Conservation (phyloP, 306 rosid species). For the Malus sieversii region DNA sequence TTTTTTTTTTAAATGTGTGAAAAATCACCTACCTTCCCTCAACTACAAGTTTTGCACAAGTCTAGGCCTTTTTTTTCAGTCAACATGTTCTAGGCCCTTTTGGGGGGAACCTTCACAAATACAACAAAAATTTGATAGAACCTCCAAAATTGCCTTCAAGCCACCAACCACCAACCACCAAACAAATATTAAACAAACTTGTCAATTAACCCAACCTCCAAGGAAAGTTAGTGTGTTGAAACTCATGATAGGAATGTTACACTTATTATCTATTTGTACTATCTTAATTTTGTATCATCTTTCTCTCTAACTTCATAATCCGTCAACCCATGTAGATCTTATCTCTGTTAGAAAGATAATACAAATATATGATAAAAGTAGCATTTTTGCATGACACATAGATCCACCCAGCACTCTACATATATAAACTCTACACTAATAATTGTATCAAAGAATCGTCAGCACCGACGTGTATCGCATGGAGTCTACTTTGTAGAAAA, state of each 20-base stretch:
- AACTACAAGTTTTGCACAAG: no score
- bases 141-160: background rate
- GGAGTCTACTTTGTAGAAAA: background rate
- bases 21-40: no score
- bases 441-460: background rate
- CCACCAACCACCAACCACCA: background rate
- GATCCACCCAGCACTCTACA: background rate
- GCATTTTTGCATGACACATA: background rate
- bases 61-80: no score
- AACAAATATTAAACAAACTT: background rate
- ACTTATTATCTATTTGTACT: no score
- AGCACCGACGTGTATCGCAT: background rate
- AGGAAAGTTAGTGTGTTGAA: background rate
- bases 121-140: background rate
- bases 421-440: background rate
- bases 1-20: no score
- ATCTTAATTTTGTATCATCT: no score
- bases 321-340: accelerated
- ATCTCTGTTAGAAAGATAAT: accelerated
- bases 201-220: background rate
- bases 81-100: no score
- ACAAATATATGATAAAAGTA: no score
- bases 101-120: background rate
- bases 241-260: no score
- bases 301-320: no score